phyloP scores from a whole-genome alignment of 352 stramenopile genomes.

The Aphanomyces euteiches region DNA sequence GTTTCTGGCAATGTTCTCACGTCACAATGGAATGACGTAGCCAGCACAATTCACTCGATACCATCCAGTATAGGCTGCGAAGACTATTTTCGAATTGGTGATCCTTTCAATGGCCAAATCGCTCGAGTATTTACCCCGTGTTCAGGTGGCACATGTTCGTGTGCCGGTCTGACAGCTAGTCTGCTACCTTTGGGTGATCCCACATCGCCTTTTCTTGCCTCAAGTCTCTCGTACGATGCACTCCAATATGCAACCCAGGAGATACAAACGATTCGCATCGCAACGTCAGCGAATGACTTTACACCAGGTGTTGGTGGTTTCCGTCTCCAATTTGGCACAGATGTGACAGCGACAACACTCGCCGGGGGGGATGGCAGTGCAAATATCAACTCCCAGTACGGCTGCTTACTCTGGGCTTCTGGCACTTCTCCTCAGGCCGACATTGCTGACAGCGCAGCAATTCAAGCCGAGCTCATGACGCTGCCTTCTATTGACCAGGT shows the following conservation, averaged over 20 bases:
- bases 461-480: slow-evolving; percentile 65
- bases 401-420: slow-evolving; percentile 73
- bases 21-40: slow-evolving; percentile 13
- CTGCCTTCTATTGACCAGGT: slow-evolving; percentile 70
- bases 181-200: slow-evolving; percentile 24
- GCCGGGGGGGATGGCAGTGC: slow-evolving; percentile 60
- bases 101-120: slow-evolving; percentile 38
- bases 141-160: slow-evolving; percentile 50
- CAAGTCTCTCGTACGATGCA: slow-evolving; percentile 41
- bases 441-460: slow-evolving; percentile 42
- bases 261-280: slow-evolving; percentile 63
- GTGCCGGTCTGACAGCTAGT: slow-evolving; percentile 29
- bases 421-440: slow-evolving; percentile 40
- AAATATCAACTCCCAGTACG: slow-evolving; percentile 72
- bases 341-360: slow-evolving; percentile 80
- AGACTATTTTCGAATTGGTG: slow-evolving; percentile 62
- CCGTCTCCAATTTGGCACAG: slow-evolving; percentile 85
- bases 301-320: slow-evolving; percentile 72
- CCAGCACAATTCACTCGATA: slow-evolving; percentile 1
- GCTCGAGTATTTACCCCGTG: slow-evolving; percentile 52
- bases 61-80: slow-evolving; percentile 44
- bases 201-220: background rate
- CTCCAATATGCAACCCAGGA: slow-evolving; percentile 53
- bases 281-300: slow-evolving; percentile 37
- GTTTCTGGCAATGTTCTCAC: slow-evolving; percentile 11